These are phyloP conservation scores for Aspergillus aculeatus DNA, from an alignment of 2,329 filamentous ascomycete species.

Conservation along the genomic window DNA sequence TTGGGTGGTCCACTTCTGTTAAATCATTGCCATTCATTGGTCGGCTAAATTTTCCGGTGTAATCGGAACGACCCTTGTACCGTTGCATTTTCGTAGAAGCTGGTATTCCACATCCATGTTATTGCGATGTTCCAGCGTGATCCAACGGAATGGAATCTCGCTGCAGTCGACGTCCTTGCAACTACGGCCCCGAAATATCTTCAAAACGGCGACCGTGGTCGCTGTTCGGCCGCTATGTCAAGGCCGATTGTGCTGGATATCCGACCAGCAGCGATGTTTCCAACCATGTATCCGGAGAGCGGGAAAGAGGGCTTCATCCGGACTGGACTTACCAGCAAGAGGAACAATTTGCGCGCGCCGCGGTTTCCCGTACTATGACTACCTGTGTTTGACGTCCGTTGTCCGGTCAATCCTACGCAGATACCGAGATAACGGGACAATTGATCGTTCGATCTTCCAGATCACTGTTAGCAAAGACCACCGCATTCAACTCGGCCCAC, in stretches of 20 bases:
- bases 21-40: background rate
- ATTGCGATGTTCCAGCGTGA: constrained; percentile 37
- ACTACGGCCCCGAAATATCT: constrained; percentile 48
- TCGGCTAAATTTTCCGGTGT: background rate
- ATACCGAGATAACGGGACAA: constrained; percentile 50
- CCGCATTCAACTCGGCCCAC: constrained; percentile 50
- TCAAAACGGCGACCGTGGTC: constrained; percentile 35
- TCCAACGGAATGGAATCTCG: constrained; percentile 46
- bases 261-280: constrained; percentile 26
- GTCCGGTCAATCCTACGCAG: constrained; percentile 45
- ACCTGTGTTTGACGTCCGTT: constrained; percentile 28
- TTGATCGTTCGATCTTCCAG: constrained; percentile 47
- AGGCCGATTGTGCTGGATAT: constrained; percentile 42
- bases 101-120: constrained; percentile 18
- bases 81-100: background rate
- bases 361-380: constrained; percentile 29
- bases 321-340: background rate
- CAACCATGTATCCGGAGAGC: constrained; percentile 41
- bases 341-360: constrained; percentile 1
- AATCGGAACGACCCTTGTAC: background rate
- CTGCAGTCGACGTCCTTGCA: constrained; percentile 42
- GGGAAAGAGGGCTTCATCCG: constrained; percentile 42
- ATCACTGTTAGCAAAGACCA: constrained; percentile 49
- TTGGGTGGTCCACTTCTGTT: constrained; percentile 6
- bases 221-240: constrained; percentile 10